A percentile compares a stretch with the other conserved stretches of the same genome.
These are phyloP conservation scores for Phytophthora uliginosa DNA, from an alignment of 352 stramenopile genomes.

Conservation along the genomic window DNA sequence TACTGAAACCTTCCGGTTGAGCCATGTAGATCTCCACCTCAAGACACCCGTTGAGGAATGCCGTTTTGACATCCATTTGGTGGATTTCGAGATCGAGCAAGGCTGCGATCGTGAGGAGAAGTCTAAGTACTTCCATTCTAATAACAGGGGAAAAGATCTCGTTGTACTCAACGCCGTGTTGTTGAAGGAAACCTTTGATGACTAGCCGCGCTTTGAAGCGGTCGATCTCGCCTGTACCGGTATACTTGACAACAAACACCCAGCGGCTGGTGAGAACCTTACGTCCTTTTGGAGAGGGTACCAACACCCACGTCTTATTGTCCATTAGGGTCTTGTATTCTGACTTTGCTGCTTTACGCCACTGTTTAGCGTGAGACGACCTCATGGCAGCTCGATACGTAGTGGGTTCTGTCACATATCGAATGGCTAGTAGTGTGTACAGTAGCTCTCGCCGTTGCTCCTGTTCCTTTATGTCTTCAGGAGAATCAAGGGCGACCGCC, in stretches of 20 bases:
- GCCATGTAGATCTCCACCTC: constrained; percentile 34
- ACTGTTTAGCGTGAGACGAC: constrained; percentile 9
- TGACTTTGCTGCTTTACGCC: background rate
- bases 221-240: constrained; percentile 6
- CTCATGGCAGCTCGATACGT: constrained; percentile 7
- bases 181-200: background rate
- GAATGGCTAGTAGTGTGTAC: constrained; percentile 5
- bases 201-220: background rate
- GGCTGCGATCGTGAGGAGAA: constrained; percentile 3
- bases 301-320: constrained; percentile 2
- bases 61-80: constrained; percentile 37
- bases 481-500: background rate
- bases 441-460: background rate
- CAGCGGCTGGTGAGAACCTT: constrained; percentile 3
- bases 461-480: constrained; percentile 6
- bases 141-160: constrained; percentile 10
- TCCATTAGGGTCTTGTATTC: constrained; percentile 12
- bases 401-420: constrained; percentile 10
- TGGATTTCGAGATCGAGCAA: constrained; percentile 25
- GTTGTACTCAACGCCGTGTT: constrained; percentile 4
- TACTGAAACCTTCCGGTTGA: constrained; percentile 16
- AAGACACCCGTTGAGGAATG: constrained; percentile 25
- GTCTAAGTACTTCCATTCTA: constrained; percentile 7
- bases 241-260: constrained; percentile 15
- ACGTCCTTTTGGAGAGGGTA: background rate